Evolutionary conservation across 805 yeast species (phyloP).

Genomic region (Schwanniomyces occidentalis): DNA sequence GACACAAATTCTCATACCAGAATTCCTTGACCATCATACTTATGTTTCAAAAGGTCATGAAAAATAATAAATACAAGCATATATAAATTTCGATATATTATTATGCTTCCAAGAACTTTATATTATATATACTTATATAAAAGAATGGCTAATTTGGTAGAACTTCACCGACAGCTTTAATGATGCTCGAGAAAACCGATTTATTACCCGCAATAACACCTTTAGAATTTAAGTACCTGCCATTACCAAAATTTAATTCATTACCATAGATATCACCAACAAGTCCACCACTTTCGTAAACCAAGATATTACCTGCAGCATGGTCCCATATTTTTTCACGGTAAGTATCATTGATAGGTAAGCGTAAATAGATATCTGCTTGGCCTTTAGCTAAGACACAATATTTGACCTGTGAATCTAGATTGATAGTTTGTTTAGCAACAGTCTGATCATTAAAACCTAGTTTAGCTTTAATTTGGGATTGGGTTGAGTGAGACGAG

Average conservation of each 20-base stretch:
- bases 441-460: conserved; percentile 51
- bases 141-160: neutral
- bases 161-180: conserved; percentile 40
- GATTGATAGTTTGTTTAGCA: conserved; percentile 61
- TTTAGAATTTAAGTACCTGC: conserved; percentile 76
- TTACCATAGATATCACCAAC: conserved; percentile 82
- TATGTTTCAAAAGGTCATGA: too few species aligned
- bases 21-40: too few species aligned
- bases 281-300: conserved; percentile 86
- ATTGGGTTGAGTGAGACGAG: conserved; percentile 86
- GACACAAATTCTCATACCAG: too few species aligned
- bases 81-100: too few species aligned
- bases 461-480: conserved; percentile 63
- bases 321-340: conserved; percentile 99
- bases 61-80: too few species aligned
- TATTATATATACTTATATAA: too few species aligned
- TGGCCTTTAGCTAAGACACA: conserved; percentile 88
- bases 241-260: conserved; percentile 77
- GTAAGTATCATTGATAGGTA: conserved; percentile 75
- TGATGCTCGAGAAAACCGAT: conserved; percentile 49
- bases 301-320: conserved; percentile 89
- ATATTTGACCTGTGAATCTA: conserved; percentile 96
- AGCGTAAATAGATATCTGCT: conserved; percentile 87
- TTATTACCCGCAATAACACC: conserved; percentile 88
- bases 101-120: neutral